Conservation (phyloP, 2,329 filamentous ascomycete species). For the Botrytis squamosa region DNA sequence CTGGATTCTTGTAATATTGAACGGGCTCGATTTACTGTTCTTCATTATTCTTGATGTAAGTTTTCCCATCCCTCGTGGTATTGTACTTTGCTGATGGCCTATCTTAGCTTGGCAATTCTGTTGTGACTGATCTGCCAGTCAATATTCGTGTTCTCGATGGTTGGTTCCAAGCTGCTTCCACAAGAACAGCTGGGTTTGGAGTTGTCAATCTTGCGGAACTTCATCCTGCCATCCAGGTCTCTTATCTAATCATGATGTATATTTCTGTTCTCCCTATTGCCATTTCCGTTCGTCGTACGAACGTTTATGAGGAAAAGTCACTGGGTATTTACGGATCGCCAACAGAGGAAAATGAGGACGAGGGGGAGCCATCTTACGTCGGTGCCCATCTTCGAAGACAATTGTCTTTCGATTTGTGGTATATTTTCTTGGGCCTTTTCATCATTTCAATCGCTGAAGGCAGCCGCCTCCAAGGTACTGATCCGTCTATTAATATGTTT, state of each 20-base stretch:
- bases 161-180: constrained; percentile 86
- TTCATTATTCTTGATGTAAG: constrained; percentile 89
- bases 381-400: constrained; percentile 89
- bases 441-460: constrained; percentile 90
- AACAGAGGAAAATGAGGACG: constrained; percentile 49
- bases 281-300: constrained; percentile 89
- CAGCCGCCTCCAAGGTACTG: constrained; percentile 56
- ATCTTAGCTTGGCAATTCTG: constrained; percentile 64
- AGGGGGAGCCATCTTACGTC: constrained; percentile 73
- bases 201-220: constrained; percentile 74
- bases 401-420: constrained; percentile 97
- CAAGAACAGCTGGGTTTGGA: constrained; percentile 85
- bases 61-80: constrained; percentile 27
- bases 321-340: constrained; percentile 67
- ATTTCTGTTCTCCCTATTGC: constrained; percentile 96
- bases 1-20: constrained; percentile 76
- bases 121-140: constrained; percentile 65
- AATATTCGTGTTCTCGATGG: constrained; percentile 80
- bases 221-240: constrained; percentile 88
- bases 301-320: constrained; percentile 92
- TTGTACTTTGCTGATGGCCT: constrained; percentile 23
- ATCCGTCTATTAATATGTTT: constrained; percentile 66
- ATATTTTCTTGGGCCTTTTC: constrained; percentile 90
- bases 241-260: constrained; percentile 99
- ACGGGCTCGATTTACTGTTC: constrained; percentile 81